A percentile compares a stretch with the other conserved stretches of the same genome.
These are phyloP conservation scores for Hymenotorrendiella dingleyae DNA, from an alignment of 2,329 filamentous ascomycete species.

Conservation along the genomic window DNA sequence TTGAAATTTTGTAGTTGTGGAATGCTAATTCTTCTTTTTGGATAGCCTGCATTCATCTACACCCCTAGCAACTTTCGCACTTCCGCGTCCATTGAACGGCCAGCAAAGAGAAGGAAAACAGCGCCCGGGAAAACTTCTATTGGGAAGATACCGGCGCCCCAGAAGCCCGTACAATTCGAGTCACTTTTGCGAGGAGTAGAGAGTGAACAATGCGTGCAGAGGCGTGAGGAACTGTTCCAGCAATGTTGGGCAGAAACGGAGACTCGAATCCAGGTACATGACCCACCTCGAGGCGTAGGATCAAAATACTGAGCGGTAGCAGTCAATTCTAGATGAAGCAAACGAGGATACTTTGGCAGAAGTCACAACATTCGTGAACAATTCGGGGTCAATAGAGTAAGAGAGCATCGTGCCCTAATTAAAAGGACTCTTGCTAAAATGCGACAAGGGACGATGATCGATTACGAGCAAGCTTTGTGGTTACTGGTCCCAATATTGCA, in stretches of 20 bases:
- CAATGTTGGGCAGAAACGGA: slow-evolving; percentile 61
- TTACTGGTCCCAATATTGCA: slow-evolving; percentile 73
- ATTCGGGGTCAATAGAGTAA: slow-evolving; percentile 28
- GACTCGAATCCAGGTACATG: slow-evolving; percentile 52
- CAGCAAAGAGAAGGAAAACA: slow-evolving; percentile 33
- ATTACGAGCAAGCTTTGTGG: slow-evolving; percentile 62
- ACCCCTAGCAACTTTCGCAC: slow-evolving; percentile 18
- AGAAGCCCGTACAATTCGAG: slow-evolving; percentile 35
- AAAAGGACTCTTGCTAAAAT: slow-evolving; percentile 4
- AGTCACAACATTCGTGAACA: slow-evolving; percentile 50
- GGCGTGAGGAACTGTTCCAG: slow-evolving; percentile 56
- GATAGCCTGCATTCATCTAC: slow-evolving; percentile 34
- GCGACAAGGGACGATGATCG: slow-evolving; percentile 13
- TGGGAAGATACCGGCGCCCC: not conserved
- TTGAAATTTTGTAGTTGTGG: not conserved
- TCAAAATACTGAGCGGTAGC: not conserved
- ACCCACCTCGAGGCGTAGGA: slow-evolving; percentile 17
- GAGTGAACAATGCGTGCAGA: slow-evolving; percentile 38
- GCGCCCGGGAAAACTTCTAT: slow-evolving; percentile 14
- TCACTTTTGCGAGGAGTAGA: slow-evolving; percentile 52
- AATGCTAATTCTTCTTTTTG: not conserved
- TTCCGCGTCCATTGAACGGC: slow-evolving; percentile 21
- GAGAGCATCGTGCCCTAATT: slow-evolving; percentile 2
- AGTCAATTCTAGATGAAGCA: slow-evolving; percentile 53
- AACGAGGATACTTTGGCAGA: slow-evolving; percentile 55